Evolutionary conservation across 306 rosid genomes (phyloP), one percentile per base, ranked within the genome.

Genomic region (Elaeagnus macrophylla): DNA sequence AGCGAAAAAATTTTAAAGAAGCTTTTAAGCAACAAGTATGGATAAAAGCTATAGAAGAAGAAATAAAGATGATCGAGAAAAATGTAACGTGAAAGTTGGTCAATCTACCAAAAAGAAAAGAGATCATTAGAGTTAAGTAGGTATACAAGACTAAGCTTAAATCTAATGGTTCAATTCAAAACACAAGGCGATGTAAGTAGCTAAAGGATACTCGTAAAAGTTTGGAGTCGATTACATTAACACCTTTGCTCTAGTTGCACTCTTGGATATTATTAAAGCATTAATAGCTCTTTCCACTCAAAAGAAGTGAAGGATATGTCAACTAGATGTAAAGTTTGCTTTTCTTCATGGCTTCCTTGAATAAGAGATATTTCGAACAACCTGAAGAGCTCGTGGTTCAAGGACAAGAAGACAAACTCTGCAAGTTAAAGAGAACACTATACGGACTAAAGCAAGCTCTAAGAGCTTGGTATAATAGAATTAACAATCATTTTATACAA

Each of bases 361-460:
- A 4, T 51, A 42, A 43, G 62, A 57, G 5, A 12, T 41, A 1
- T 43, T 37, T 57, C 7, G 5, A 57, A 9, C 62, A 57, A 20
- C 51, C 38, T 1, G 20, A 19, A 10, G 51, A 51, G 7, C 44
- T 37, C 18, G 37, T 38, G 16, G 16, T 39, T 14, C 0, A 0
- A 9, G 25, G 10, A 54, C n/a, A n/a, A n/a, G n/a, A n/a, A n/a
- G n/a, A n/a, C n/a, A n/a, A n/a, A n/a, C n/a, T n/a, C n/a, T n/a
- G n/a, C n/a, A n/a, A n/a, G n/a, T n/a, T n/a, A n/a, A n/a, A n/a
- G n/a, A n/a, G n/a, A 5, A 20, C 44, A 13, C 13, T 35, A 3
- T 53, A 53, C n/a, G 57, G 15, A 1, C 32, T 59, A 6, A 59
- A 35, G 7, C 37, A 55, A 48, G 55, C 54, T 9, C 54, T 44